A percentile compares a stretch with the other conserved stretches of the same genome.
Evolutionary conservation across 2,329 filamentous ascomycete species (phyloP).

Genomic region (Fusarium xyrophilum): DNA sequence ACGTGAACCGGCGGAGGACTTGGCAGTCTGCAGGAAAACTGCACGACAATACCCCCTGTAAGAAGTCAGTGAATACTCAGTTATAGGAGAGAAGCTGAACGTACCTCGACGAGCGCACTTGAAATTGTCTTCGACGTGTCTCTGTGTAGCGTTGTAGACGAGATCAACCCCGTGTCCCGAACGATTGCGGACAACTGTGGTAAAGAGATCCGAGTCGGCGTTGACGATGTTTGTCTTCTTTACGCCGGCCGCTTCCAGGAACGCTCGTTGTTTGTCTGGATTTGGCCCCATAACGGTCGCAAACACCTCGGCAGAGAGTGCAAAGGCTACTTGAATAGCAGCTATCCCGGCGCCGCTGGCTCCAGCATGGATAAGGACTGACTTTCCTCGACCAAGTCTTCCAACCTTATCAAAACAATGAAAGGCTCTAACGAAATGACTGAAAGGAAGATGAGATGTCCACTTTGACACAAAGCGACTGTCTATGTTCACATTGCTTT

Average conservation of each 20-base stretch:
- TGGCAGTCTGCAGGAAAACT: constrained; percentile 41
- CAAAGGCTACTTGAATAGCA: constrained; percentile 51
- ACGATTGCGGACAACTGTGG: constrained; percentile 42
- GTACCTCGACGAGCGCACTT: constrained; percentile 49
- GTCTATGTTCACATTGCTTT: constrained; percentile 46
- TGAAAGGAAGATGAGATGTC: constrained; percentile 44
- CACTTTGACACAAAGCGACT: constrained; percentile 47
- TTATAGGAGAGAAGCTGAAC: constrained; percentile 23
- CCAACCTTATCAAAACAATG: constrained; percentile 51
- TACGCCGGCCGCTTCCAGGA: constrained; percentile 48
- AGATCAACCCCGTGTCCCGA: constrained; percentile 51
- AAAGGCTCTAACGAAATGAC: constrained; percentile 51
- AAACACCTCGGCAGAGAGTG: constrained; percentile 51
- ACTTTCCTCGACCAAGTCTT: constrained; percentile 38
- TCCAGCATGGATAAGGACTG: constrained; percentile 54
- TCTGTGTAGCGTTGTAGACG: constrained; percentile 55
- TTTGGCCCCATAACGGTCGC: constrained; percentile 48
- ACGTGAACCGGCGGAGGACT: constrained; percentile 21
- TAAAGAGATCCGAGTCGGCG: constrained; percentile 46
- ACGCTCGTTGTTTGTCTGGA: constrained; percentile 45
- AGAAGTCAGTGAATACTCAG: constrained; percentile 9
- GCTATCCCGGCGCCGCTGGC: constrained; percentile 54
- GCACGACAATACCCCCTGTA: constrained; percentile 46
- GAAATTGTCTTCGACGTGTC: constrained; percentile 43
- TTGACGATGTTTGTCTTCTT: constrained; percentile 49